Evolutionary conservation across 2,329 filamentous ascomycete species (phyloP), one percentile per base, ranked within the genome.

Genomic region (Aspergillus bombycis): DNA sequence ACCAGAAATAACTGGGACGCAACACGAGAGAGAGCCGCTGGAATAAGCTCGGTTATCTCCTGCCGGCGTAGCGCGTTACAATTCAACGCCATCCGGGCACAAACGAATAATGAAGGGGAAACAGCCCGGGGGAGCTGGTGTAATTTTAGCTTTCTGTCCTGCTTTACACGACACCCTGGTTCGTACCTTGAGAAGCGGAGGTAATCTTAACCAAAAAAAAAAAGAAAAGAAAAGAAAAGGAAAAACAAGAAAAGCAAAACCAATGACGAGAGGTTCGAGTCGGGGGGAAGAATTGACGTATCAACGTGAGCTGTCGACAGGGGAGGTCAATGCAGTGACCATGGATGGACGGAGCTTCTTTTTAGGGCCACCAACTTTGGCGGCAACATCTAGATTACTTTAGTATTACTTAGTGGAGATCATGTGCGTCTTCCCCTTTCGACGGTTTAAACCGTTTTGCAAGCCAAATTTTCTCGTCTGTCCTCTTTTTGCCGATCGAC

Each of bases 271-370:
- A 50, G 26, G 23, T 50, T 50, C 46, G 8, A 50, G 46, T 32
- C 48, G 30, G 45, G 41, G 41, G 11, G 60, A 38, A 62, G 62
- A 72, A 70, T 65, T 63, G 72, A 75, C 72, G 66, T 71, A 72
- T 75, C 73, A 70, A 67, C 69, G 65, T 69, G 70, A 72, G 68
- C 66, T 67, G 65, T 73, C 70, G 69, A 61, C 59, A 63, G 65
- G 61, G 46, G 62, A 66, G 69, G 64, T 65, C 62, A 61, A 62
- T 64, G 64, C 61, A 58, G 55, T 56, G 38, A n/a, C 10, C 9
- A 30, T 32, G 28, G 26, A 60, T 30, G 11, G 48, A 54, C 32
- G 46, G 52, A 55, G 52, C 52, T 59, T 38, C 46, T 41, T 59
- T 26, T 23, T 59, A 46, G 28, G 30, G 45, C 57, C 45, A 23